These are phyloP conservation scores for Mortierella sp. DNA, from an alignment of 371 early-diverging fungal species.

Conservation along the genomic window DNA sequence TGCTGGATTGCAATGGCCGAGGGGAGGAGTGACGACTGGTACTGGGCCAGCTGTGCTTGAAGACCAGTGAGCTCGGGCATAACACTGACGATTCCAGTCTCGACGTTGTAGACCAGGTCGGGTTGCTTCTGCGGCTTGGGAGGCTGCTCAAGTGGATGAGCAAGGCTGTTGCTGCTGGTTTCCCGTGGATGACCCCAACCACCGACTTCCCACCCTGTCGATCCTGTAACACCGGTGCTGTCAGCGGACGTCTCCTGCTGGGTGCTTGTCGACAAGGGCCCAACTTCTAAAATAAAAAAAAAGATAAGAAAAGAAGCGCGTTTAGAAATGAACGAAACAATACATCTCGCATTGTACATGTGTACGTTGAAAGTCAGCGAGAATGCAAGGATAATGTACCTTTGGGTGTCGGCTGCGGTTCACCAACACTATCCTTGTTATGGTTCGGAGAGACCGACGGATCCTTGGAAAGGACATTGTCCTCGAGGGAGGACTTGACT, in stretches of 20 bases:
- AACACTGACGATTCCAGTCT: background rate
- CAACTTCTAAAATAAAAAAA: background rate
- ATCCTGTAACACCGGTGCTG: constrained; percentile 11
- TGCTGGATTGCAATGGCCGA: constrained; percentile 44
- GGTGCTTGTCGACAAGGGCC: background rate
- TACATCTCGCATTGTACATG: background rate
- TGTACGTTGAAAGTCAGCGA: no score
- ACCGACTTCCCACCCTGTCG: constrained; percentile 46
- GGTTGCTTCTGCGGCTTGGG: background rate
- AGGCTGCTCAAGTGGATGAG: background rate
- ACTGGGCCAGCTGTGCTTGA: constrained; percentile 44
- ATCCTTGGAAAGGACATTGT: background rate
- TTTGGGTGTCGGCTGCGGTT: background rate
- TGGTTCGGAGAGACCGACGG: background rate
- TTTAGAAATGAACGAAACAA: background rate
- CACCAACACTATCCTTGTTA: background rate
- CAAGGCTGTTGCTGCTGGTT: background rate
- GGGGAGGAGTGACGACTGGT: constrained; percentile 42
- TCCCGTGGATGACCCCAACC: constrained; percentile 40
- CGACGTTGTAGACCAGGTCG: background rate
- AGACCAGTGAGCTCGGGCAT: constrained; percentile 40
- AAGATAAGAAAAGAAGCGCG: background rate
- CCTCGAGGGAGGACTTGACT: background rate
- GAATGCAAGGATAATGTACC: background rate
- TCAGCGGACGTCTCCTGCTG: background rate